These are phyloP conservation scores for Lachancea mirantina DNA, from an alignment of 805 yeast species.

Conservation along the genomic window DNA sequence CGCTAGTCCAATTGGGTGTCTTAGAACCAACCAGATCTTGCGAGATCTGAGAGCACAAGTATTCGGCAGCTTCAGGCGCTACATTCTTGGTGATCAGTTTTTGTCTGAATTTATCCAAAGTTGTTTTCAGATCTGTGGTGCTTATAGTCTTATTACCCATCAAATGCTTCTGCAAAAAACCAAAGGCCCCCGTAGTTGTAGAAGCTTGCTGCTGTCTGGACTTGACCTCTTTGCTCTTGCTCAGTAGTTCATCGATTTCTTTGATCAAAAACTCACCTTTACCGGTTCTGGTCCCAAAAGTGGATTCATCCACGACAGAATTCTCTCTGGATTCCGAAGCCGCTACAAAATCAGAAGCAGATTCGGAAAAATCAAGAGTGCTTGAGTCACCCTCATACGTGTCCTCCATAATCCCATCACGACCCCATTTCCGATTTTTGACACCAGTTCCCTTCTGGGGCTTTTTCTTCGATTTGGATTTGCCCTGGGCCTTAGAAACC, in stretches of 20 bases:
- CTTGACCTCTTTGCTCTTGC: slow-evolving; percentile 15
- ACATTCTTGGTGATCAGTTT: slow-evolving; percentile 82
- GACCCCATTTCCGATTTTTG: slow-evolving; percentile 52
- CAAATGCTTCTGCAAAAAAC: slow-evolving; percentile 47
- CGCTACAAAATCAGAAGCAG: slow-evolving; percentile 16
- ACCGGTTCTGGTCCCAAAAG: slow-evolving; percentile 36
- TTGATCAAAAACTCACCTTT: slow-evolving; percentile 59
- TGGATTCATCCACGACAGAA: slow-evolving; percentile 26
- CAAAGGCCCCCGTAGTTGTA: slow-evolving; percentile 38
- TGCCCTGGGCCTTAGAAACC: not conserved
- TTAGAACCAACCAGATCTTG: slow-evolving; percentile 64
- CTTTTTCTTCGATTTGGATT: slow-evolving; percentile 12
- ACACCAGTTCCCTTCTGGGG: slow-evolving; percentile 7
- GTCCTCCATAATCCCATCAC: slow-evolving; percentile 51
- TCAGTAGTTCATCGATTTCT: slow-evolving; percentile 43
- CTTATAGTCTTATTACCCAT: slow-evolving; percentile 66
- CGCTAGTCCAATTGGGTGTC: slow-evolving; percentile 66
- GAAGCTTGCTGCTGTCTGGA: slow-evolving; percentile 8
- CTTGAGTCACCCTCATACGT: slow-evolving; percentile 33
- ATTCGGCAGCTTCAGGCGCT: slow-evolving; percentile 80
- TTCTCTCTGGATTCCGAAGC: slow-evolving; percentile 14
- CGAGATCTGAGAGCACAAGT: slow-evolving; percentile 63
- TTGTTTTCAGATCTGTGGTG: slow-evolving; percentile 55
- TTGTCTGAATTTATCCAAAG: slow-evolving; percentile 58
- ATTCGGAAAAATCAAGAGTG: slow-evolving; percentile 51